Evolutionary conservation across 2,329 filamentous ascomycete genomes (phyloP).

Genomic region (Thielaviopsis musarum): DNA sequence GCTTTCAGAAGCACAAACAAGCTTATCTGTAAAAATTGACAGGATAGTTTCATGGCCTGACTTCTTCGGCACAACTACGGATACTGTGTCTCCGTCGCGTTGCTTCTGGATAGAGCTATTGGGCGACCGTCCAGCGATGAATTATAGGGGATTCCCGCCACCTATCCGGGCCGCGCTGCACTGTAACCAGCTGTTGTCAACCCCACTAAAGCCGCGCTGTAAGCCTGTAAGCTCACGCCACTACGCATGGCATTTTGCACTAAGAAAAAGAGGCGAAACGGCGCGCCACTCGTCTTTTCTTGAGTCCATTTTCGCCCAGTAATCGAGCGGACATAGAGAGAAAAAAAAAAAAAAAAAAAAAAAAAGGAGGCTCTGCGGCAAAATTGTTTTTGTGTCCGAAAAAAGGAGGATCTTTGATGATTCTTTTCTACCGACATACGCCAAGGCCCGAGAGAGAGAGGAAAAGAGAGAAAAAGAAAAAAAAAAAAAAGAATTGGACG

Average conservation of each 20-base stretch:
- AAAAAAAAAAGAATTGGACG: neutral
- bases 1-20: too few relatives aligned
- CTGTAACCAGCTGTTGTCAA: too few relatives aligned
- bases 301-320: neutral
- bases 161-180: too few relatives aligned
- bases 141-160: too few relatives aligned
- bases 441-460: neutral
- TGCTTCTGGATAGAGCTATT: too few relatives aligned
- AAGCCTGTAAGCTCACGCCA: too few relatives aligned
- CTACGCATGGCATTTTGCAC: neutral
- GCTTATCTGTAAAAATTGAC: too few relatives aligned
- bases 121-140: too few relatives aligned
- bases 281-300: neutral
- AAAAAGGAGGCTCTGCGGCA: neutral
- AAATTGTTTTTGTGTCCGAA: neutral
- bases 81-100: too few relatives aligned
- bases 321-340: neutral
- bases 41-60: too few relatives aligned
- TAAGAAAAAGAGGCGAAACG: neutral
- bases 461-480: neutral
- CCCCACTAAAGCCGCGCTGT: too few relatives aligned
- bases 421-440: neutral
- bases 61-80: too few relatives aligned
- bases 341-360: neutral
- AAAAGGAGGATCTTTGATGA: neutral